Evolutionary conservation across 2,329 filamentous ascomycete species (phyloP).

Genomic region (Pyrenochaeta sp.): DNA sequence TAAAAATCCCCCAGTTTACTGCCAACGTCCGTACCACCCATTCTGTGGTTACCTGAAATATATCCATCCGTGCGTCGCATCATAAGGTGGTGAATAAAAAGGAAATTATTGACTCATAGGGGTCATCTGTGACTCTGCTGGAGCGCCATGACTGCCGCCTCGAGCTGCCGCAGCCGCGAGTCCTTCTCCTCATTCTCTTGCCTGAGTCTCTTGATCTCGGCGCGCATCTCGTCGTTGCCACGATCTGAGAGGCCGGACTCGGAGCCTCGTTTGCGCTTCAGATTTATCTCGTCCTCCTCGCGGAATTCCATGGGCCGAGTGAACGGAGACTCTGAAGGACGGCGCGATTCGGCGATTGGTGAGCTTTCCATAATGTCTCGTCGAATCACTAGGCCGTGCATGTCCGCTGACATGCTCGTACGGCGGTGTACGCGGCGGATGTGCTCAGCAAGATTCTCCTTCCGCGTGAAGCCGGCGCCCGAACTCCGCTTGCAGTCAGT

Average conservation of each 20-base stretch:
- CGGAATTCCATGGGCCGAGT: conserved; percentile 28
- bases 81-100: conserved; percentile 2
- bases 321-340: conserved; percentile 35
- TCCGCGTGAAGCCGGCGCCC: conserved; percentile 88
- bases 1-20: neutral
- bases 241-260: conserved; percentile 32
- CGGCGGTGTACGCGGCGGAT: conserved; percentile 80
- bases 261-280: conserved; percentile 45
- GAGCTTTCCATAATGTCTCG: conserved; percentile 30
- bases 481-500: conserved; percentile 86
- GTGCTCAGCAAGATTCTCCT: conserved; percentile 94
- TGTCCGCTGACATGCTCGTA: conserved; percentile 46
- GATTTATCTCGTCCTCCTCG: conserved; percentile 32
- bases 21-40: neutral
- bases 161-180: conserved; percentile 43
- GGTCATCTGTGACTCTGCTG: conserved; percentile 35
- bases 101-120: conserved; percentile 1
- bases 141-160: conserved; percentile 44
- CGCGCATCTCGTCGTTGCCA: conserved; percentile 44
- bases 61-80: too few species aligned
- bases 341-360: conserved; percentile 28
- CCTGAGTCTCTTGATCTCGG: conserved; percentile 51
- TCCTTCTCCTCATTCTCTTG: conserved; percentile 53
- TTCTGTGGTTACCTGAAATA: neutral
- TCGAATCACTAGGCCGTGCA: conserved; percentile 42